phyloP scores from a whole-genome alignment of 2,329 filamentous ascomycete genomes.

The Cladophialophora exuberans region DNA sequence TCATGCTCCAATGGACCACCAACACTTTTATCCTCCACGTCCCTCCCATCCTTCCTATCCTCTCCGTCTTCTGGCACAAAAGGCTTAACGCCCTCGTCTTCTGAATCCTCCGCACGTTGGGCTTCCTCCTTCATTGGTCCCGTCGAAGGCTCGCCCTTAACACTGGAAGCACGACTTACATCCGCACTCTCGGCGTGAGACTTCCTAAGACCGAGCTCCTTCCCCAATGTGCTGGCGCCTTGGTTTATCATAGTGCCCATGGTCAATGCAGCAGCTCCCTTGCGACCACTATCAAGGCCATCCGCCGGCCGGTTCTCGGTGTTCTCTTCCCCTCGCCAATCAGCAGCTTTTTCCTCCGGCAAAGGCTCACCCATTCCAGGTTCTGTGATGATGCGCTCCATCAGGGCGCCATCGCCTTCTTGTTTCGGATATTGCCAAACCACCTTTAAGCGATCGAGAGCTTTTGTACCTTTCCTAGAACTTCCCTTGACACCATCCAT shows the following conservation, averaged over 20 bases:
- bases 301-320: conserved; percentile 35
- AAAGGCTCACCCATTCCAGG: conserved; percentile 70
- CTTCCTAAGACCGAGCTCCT: conserved; percentile 69
- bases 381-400: conserved; percentile 60
- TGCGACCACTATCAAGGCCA: conserved; percentile 28
- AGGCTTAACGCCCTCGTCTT: conserved; percentile 45
- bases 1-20: conserved; percentile 11
- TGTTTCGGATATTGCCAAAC: conserved; percentile 69
- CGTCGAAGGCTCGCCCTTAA: conserved; percentile 48
- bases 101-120: conserved; percentile 36
- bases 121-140: conserved; percentile 35
- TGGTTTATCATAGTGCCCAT: conserved; percentile 26
- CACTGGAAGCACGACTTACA: conserved; percentile 73
- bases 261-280: conserved; percentile 24
- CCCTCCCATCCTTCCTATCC: too few species aligned
- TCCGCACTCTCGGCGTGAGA: conserved; percentile 67
- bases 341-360: conserved; percentile 68
- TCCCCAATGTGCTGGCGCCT: conserved; percentile 52
- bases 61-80: conserved; percentile 35
- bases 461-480: conserved; percentile 75
- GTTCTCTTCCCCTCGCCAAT: conserved; percentile 69
- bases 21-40: too few species aligned
- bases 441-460: conserved; percentile 80
- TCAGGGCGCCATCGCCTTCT: conserved; percentile 26
- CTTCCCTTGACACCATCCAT: conserved; percentile 97